Conservation (phyloP, 768 basidiomycete species). For the Porpolomopsis calyptriformis region DNA sequence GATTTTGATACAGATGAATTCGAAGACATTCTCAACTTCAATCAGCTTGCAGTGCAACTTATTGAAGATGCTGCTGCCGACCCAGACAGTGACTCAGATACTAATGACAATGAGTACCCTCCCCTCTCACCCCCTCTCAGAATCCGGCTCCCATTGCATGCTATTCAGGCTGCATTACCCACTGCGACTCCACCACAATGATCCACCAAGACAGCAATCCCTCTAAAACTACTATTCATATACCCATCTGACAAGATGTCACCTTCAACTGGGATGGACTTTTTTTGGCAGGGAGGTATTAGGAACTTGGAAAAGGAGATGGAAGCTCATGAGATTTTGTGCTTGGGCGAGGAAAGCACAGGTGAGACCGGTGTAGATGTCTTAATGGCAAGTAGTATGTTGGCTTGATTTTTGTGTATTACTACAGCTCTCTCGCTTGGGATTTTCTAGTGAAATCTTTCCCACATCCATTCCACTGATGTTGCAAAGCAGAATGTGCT, state of each 20-base stretch:
- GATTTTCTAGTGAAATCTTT: not conserved
- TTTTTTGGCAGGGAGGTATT: constrained; percentile 13
- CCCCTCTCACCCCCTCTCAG: not conserved
- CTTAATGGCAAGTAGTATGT: not conserved
- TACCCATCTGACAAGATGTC: constrained; percentile 5
- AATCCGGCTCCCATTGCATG: too few relatives aligned
- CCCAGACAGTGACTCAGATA: not conserved
- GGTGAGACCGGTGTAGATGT: not conserved
- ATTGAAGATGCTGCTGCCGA: not conserved
- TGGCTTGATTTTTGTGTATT: too few relatives aligned
- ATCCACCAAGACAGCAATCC: constrained; percentile 1
- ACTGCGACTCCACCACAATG: not conserved
- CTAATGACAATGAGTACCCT: too few relatives aligned
- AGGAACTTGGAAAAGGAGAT: constrained; percentile 12
- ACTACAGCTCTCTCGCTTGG: not conserved
- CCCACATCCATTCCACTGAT: not conserved
- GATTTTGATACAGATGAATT: too few relatives aligned
- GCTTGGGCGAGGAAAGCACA: not conserved
- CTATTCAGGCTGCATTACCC: not conserved
- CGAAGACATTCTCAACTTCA: constrained; percentile 1
- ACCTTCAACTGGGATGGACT: constrained; percentile 10
- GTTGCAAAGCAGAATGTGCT: not conserved
- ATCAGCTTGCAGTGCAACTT: not conserved
- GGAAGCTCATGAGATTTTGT: constrained; percentile 13
- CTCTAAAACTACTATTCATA: constrained; percentile 6